Conservation (phyloP, 164 flowering plant genomes). For the Liquidambar formosana region DNA sequence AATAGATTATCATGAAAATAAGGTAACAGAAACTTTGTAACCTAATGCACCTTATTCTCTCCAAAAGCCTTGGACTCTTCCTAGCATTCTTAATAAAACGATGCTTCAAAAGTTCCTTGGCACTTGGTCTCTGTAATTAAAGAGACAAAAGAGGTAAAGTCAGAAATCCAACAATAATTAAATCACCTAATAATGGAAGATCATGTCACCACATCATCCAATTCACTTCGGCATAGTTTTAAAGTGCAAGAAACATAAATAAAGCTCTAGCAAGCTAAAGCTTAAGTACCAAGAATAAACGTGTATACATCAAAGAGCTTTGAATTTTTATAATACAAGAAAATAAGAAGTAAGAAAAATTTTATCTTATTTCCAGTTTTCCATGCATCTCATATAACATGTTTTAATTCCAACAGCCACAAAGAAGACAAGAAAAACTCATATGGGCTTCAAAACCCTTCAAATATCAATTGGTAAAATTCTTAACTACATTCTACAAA, state of each 20-base stretch:
- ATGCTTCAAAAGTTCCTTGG: conserved; percentile 90
- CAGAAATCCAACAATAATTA: conserved; percentile 5
- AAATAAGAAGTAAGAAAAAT: too few species aligned
- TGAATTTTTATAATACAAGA: too few species aligned
- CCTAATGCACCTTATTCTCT: conserved; percentile 76
- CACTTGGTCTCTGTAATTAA: conserved; percentile 88
- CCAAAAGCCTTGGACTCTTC: conserved; percentile 85
- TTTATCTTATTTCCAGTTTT: too few species aligned
- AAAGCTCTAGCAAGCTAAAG: background rate
- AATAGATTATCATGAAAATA: background rate
- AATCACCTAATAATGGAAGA: background rate
- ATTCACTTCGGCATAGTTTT: too few species aligned
- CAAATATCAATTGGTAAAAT: too few species aligned
- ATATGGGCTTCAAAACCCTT: too few species aligned
- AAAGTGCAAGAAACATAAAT: too few species aligned
- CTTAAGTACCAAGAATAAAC: background rate
- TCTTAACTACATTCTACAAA: too few species aligned
- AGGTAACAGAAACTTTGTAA: background rate
- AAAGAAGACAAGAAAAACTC: too few species aligned
- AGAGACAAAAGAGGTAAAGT: background rate
- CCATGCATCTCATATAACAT: too few species aligned
- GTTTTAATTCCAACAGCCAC: too few species aligned
- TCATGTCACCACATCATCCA: background rate
- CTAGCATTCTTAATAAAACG: conserved; percentile 88
- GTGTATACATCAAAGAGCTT: background rate